phyloP scores from a whole-genome alignment of 345 rosid genomes.

The Adansonia digitata region DNA sequence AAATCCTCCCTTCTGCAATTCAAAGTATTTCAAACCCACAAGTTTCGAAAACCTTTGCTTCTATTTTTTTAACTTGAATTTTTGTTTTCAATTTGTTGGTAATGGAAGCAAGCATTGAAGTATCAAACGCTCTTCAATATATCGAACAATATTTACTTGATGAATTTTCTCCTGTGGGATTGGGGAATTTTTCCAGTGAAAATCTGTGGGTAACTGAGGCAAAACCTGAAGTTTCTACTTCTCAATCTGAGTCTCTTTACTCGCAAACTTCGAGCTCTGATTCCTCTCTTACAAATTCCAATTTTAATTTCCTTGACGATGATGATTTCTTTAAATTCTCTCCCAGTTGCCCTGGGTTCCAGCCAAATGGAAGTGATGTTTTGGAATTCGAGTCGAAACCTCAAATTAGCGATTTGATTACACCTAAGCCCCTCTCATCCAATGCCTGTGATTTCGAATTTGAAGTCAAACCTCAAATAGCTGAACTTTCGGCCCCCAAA shows the following conservation, averaged over 20 bases:
- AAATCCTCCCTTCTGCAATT: conserved; percentile 2
- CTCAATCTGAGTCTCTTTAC: conserved; percentile 3
- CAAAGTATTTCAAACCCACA: not conserved
- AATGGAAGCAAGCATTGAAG: conserved; percentile 39
- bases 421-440: conserved; percentile 21
- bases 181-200: not conserved
- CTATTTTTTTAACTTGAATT: not conserved
- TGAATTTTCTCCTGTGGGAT: conserved; percentile 39
- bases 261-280: conserved; percentile 26
- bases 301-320: conserved; percentile 10
- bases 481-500: not conserved
- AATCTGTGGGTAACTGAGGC: conserved; percentile 22
- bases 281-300: conserved; percentile 22
- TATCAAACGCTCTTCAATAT: conserved; percentile 34
- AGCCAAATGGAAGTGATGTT: conserved; percentile 15
- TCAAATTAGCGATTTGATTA: conserved; percentile 25
- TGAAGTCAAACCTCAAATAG: conserved; percentile 21
- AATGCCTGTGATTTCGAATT: conserved; percentile 14
- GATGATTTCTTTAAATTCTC: conserved; percentile 24
- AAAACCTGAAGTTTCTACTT: conserved; percentile 7
- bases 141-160: conserved; percentile 55
- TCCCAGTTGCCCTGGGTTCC: conserved; percentile 9
- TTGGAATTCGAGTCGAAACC: conserved; percentile 42
- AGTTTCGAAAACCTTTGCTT: not conserved
- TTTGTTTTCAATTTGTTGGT: not conserved